Percentiles rank a stretch among this genome's conserved stretches.
Evolutionary conservation across 257 asterid species (phyloP).

Genomic region (Pogostemon cablin): DNA sequence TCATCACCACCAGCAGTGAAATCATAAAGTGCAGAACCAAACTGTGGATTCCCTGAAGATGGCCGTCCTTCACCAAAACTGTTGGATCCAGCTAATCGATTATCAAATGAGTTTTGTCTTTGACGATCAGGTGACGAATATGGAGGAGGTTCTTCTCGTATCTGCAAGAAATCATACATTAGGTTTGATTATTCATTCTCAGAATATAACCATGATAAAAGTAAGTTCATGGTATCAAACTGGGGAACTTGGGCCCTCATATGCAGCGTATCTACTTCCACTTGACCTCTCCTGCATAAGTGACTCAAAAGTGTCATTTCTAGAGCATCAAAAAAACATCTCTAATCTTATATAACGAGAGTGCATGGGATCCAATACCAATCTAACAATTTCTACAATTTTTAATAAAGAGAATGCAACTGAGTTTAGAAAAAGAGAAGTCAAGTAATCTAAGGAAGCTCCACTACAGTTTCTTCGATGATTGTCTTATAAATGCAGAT

Average conservation of each 20-base stretch:
- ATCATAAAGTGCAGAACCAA: constrained; percentile 92
- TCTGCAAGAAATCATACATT: constrained; percentile 51
- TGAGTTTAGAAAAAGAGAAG: background rate
- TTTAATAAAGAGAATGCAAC: background rate
- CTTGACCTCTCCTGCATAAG: constrained; percentile 70
- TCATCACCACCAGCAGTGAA: constrained; percentile 99
- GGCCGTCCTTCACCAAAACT: constrained; percentile 74
- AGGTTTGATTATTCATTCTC: constrained; percentile 25
- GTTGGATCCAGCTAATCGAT: constrained; percentile 81
- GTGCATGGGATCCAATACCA: constrained; percentile 1
- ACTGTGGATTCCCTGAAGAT: constrained; percentile 75
- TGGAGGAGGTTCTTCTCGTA: constrained; percentile 98
- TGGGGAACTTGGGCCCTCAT: constrained; percentile 76
- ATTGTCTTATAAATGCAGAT: constrained; percentile 4
- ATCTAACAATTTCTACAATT: constrained; percentile 13
- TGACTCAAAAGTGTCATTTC: constrained; percentile 38
- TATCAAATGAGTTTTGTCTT: constrained; percentile 84
- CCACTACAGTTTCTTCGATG: background rate
- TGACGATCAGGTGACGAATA: constrained; percentile 86
- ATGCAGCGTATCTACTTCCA: constrained; percentile 65
- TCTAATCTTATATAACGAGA: background rate
- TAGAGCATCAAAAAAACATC: constrained; percentile 14
- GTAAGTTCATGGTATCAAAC: constrained; percentile 45
- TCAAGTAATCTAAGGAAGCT: constrained; percentile 2
- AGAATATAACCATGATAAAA: constrained; percentile 22